Evolutionary conservation across 148 eudicot species (phyloP), one percentile per base, ranked within the genome.

Genomic region (Cornus suecica): DNA sequence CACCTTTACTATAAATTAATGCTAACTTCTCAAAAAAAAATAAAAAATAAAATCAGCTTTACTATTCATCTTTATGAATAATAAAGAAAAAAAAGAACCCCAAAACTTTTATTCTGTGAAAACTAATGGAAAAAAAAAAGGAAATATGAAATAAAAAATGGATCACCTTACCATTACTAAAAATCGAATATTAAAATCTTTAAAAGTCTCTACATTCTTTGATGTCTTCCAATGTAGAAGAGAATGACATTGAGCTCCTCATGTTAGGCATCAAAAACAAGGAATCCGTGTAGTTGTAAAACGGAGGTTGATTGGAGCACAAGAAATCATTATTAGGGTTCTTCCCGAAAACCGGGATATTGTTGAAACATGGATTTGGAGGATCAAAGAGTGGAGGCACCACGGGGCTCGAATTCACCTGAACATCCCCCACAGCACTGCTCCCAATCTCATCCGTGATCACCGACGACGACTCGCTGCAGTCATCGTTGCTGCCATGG

Each of bases 381-480:
- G 77, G 73, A 48, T 83, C 82, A 22, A 81, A 83, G 20, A 83
- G 22, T 2, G 81, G 65, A 73, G 81, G 60, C 24, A 77, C 81
- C 30, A 77, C 81, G 66, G 72, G 30, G 56, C 74, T 69, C 10
- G 87, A 82, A 66, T 82, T 82, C 16, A 84, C 58, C 24, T 76
- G 84, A 25, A 66, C 61, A 31, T 75, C 70, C 15, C 83, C 85
- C 28, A 81, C 68, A n/a, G n/a, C n/a, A 4, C 64, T 60, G 64
- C 81, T 73, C 30, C 81, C 72, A 71, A 80, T 72, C 31, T 87
- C 90, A 0, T 81, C 85, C 0, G 91, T 88, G n/a, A 84, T 48
- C 16, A 76, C 81, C 0, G 86, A 82, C 11, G 85, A 74, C 8
- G 86, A 79, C 31, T 78, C 81, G 24, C 80, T 85, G 14, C 80